Conservation (phyloP, 2,329 filamentous ascomycete genomes). For the Fusarium gaditjirri region DNA sequence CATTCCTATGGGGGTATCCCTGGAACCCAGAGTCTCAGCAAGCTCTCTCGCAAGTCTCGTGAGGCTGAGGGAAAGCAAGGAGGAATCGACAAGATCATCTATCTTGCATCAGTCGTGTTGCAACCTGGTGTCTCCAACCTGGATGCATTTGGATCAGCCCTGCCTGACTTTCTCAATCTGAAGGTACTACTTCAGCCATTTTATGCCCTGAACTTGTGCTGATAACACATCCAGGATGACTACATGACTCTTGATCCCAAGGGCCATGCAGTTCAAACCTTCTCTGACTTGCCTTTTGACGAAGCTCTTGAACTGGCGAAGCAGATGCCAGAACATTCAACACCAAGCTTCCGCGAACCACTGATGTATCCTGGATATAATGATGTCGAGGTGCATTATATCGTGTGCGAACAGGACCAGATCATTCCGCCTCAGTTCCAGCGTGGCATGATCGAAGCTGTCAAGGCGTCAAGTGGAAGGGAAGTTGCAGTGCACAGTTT, state of each 20-base stretch:
- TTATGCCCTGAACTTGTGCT: accelerated
- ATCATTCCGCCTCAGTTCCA: constrained; percentile 7
- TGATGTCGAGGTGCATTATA: constrained; percentile 28
- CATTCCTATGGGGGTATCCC: constrained; percentile 31
- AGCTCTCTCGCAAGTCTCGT: constrained; percentile 7
- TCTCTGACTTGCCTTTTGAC: constrained; percentile 20
- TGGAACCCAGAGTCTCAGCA: constrained; percentile 7
- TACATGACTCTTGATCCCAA: constrained; percentile 10
- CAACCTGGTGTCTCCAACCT: background rate
- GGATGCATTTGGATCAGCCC: constrained; percentile 3
- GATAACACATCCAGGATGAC: background rate
- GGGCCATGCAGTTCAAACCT: background rate
- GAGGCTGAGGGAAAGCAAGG: constrained; percentile 3
- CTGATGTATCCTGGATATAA: constrained; percentile 30
- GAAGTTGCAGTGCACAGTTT: constrained; percentile 4
- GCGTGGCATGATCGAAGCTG: constrained; percentile 14
- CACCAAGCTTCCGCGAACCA: constrained; percentile 21
- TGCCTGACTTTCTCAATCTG: constrained; percentile 1
- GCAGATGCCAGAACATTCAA: constrained; percentile 23
- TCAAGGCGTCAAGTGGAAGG: background rate
- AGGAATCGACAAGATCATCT: constrained; percentile 15
- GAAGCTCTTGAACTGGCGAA: constrained; percentile 6
- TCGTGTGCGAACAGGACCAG: constrained; percentile 23
- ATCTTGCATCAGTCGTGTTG: constrained; percentile 12
- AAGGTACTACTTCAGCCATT: background rate